phyloP scores from a whole-genome alignment of 2,329 filamentous ascomycete genomes.

The Albophoma yamanashiensis region DNA sequence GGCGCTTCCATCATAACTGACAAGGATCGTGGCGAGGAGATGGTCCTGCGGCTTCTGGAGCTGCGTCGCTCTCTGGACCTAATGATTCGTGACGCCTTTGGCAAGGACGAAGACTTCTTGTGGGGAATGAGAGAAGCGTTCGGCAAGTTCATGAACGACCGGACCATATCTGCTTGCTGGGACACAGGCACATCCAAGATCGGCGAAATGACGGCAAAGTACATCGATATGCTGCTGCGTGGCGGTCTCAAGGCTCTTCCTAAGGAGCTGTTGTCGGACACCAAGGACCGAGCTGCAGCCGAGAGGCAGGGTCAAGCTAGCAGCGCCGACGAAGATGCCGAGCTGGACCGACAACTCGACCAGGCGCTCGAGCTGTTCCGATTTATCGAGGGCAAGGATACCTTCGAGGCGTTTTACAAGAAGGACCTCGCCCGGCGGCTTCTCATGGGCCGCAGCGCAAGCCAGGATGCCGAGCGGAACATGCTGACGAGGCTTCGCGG shows the following conservation, averaged over 20 bases:
- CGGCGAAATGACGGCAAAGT: constrained; percentile 97
- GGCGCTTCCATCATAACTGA: constrained; percentile 74
- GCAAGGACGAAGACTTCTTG: constrained; percentile 63
- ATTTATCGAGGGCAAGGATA: constrained; percentile 93
- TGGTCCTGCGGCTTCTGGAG: constrained; percentile 74
- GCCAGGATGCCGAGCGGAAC: constrained; percentile 87
- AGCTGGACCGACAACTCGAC: constrained; percentile 85
- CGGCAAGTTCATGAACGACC: constrained; percentile 85
- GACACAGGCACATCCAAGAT: constrained; percentile 83
- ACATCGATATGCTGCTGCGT: constrained; percentile 80
- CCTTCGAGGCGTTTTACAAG: constrained; percentile 99
- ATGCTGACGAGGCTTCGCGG: constrained; percentile 88
- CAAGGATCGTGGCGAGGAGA: constrained; percentile 65
- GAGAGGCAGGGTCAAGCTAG: constrained; percentile 54
- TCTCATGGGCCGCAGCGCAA: constrained; percentile 85
- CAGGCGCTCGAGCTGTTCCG: constrained; percentile 90
- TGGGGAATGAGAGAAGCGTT: constrained; percentile 79
- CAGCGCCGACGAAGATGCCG: constrained; percentile 78
- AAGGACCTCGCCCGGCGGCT: constrained; percentile 85
- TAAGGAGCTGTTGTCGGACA: constrained; percentile 52
- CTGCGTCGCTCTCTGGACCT: constrained; percentile 72
- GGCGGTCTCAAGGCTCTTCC: constrained; percentile 80
- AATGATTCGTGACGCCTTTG: constrained; percentile 68
- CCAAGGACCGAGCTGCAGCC: constrained; percentile 43
- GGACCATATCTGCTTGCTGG: constrained; percentile 60